Conservation (phyloP, 768 basidiomycete genomes). For the Kwoniella sp. region DNA sequence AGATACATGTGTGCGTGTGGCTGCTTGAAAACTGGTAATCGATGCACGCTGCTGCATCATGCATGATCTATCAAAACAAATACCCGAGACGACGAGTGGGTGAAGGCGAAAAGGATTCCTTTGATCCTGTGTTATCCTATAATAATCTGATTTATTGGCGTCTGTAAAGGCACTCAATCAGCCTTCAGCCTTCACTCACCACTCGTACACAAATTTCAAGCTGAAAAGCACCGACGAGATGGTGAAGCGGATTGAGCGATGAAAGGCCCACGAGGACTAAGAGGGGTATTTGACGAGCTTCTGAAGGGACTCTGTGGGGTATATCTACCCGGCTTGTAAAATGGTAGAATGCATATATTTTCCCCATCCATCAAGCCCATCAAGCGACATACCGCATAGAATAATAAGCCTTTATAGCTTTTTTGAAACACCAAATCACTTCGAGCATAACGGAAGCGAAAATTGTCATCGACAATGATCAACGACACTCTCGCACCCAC, state of each 20-base stretch:
- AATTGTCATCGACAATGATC: neutral
- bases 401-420: slow-evolving; percentile 2
- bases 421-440: neutral
- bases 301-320: slow-evolving; percentile 6
- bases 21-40: neutral
- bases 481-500: slow-evolving; percentile 1
- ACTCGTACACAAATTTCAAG: neutral
- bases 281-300: neutral
- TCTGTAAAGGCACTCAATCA: neutral
- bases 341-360: neutral
- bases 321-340: neutral
- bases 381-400: neutral
- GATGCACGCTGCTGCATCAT: neutral
- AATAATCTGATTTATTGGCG: too few species aligned
- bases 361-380: neutral
- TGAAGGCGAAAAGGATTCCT: neutral
- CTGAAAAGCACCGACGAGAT: neutral
- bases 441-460: neutral
- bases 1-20: neutral
- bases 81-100: neutral
- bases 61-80: neutral
- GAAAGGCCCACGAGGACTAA: too few species aligned
- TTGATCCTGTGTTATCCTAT: neutral
- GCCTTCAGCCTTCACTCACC: slow-evolving; percentile 19
- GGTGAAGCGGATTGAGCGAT: slow-evolving; percentile 8